Conservation (phyloP, 1,284 basidiomycete species). For the Cryptococcus amylolentus region DNA sequence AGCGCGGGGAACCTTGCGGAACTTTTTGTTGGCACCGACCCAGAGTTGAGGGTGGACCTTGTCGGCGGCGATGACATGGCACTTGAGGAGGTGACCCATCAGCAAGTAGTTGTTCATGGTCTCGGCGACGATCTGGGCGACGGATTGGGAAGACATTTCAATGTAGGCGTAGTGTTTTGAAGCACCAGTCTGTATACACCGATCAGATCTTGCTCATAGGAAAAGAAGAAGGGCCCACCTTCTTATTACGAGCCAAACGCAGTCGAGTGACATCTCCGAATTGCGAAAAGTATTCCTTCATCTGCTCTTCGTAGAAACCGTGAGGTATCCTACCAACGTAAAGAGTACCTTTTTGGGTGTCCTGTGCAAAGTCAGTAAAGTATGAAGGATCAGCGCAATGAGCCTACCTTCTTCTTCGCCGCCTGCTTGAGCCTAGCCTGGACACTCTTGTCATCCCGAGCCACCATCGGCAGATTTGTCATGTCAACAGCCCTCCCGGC, state of each 20-base stretch:
- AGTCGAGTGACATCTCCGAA: conserved; percentile 89
- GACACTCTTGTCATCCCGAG: conserved; percentile 77
- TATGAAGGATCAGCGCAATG: not conserved
- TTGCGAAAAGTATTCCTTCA: conserved; percentile 88
- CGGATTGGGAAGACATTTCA: conserved; percentile 84
- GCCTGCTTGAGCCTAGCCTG: conserved; percentile 78
- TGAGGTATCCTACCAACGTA: conserved; percentile 90
- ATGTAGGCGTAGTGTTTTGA: conserved; percentile 97
- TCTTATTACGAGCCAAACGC: conserved; percentile 88
- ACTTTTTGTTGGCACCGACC: conserved; percentile 95
- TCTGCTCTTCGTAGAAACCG: conserved; percentile 94
- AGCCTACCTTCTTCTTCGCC: conserved; percentile 67
- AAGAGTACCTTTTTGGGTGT: conserved; percentile 70
- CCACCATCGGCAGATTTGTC: conserved; percentile 68
- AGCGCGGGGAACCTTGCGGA: conserved; percentile 69
- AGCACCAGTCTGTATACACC: conserved; percentile 67
- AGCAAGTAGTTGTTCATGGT: conserved; percentile 99
- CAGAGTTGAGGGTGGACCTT: conserved; percentile 89
- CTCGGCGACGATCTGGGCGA: conserved; percentile 92
- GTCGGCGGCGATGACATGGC: conserved; percentile 79
- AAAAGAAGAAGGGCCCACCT: conserved; percentile 54
- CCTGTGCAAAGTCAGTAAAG: conserved; percentile 19
- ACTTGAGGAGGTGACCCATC: conserved; percentile 86
- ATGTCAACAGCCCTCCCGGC: conserved; percentile 57
- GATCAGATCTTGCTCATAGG: not conserved